phyloP scores from a whole-genome alignment of 192 early-diverging fungal genomes.

The Backusella macrospora region DNA sequence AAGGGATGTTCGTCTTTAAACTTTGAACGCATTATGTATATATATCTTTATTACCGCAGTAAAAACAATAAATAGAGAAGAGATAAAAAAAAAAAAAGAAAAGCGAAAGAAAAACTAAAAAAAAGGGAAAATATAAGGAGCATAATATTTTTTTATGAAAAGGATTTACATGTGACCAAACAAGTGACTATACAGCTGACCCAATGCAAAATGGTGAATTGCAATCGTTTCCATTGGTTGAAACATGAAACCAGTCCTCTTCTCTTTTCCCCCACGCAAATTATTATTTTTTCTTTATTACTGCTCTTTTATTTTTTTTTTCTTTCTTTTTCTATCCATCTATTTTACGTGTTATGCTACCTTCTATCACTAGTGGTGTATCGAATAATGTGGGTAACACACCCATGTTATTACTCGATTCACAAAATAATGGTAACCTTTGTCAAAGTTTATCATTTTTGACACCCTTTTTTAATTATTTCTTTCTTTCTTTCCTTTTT shows the following conservation, averaged over 20 bases:
- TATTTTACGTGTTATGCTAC: background rate
- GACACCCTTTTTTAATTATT: background rate
- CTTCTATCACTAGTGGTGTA: conserved; percentile 28
- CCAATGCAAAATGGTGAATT: conserved; percentile 13
- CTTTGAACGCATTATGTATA: conserved; percentile 71
- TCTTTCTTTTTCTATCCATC: background rate
- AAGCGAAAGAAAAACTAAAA: background rate
- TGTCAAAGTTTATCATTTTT: too few species aligned
- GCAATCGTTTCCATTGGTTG: background rate
- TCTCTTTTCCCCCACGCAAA: background rate
- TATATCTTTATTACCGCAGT: conserved; percentile 7
- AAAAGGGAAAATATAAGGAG: conserved; percentile 14
- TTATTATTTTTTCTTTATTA: background rate
- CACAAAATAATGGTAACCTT: conserved; percentile 33
- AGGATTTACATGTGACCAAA: conserved; percentile 7
- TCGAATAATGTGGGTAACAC: conserved; percentile 37
- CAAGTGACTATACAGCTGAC: conserved; percentile 15
- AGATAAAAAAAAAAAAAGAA: background rate
- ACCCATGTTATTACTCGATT: conserved; percentile 29
- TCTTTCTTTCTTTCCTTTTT: background rate
- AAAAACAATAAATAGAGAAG: too few species aligned
- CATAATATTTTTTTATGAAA: conserved; percentile 13
- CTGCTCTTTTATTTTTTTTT: background rate
- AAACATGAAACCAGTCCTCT: background rate
- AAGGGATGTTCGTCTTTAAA: conserved; percentile 98